Base-by-base conservation (phyloP, 768 basidiomycete species). In the Pholiota microspora region DNA sequence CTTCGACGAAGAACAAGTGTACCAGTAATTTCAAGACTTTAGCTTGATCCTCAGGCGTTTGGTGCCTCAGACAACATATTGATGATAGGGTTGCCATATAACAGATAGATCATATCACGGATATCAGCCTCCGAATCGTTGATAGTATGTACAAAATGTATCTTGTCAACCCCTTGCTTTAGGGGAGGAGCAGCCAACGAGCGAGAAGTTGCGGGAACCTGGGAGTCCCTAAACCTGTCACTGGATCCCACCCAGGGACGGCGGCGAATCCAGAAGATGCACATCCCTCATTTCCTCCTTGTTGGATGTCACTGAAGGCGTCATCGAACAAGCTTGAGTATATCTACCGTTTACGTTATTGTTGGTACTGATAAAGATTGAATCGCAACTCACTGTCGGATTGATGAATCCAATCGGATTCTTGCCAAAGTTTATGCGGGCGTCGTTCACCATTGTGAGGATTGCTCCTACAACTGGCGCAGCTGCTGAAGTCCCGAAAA, bases 171-270 rank as follows among this genome's bases (percentile, higher is more conserved):
- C n/a, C n/a, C n/a, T n/a, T n/a, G 10, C 4, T 42, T 67, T 60
- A 71, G 9, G 67, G 56, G n/a, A 63, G 49, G 7, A 54, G 44
- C 9, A 71, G 32, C 75, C 71, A 80, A 34, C 61, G 63, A 2
- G 50, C 62, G 21, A 78, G 59, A 50, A 80, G 56, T 32, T 51
- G 62, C 1, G 59, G 61, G 51, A 79, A 79, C 29, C 63, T 70
- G 0, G 77, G 80, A 4, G 78, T 81, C 6, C 81, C 81, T 1
- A 80, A 64, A 5, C 81, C 81, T n/a, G 80, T 81, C 12, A 77
- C 76, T 23, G 76, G 76, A 58, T 75, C 74, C 68, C 68, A 76
- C 8, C 74, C 74, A 24, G 62, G 53, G 10, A 63, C 61, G 3
- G 70, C 60, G 2, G 66, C 67, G 61, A 67, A 78, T 1, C 76